Evolutionary conservation across 108 stramenopile species (phyloP).

Genomic region (Conticribra guillardii): DNA sequence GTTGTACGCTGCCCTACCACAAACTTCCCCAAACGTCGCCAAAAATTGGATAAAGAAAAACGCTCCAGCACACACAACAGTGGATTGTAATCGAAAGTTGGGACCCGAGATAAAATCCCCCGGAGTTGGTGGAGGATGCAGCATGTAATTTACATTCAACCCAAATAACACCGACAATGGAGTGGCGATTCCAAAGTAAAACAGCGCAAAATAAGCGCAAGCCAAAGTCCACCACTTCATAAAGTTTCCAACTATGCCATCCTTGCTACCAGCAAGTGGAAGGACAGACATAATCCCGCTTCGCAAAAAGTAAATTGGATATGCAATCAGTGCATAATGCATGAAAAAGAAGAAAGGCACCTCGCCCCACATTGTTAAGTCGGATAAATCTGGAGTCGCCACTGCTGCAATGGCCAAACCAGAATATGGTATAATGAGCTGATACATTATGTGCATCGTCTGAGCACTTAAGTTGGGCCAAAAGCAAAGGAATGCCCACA

Average conservation of each 20-base stretch:
- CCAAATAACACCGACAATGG: conserved; percentile 39
- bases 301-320: conserved; percentile 38
- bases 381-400: conserved; percentile 51
- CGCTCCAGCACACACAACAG: conserved; percentile 30
- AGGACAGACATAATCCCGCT: conserved; percentile 34
- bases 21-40: conserved; percentile 22
- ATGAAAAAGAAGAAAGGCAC: conserved; percentile 54
- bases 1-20: not conserved
- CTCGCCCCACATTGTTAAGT: conserved; percentile 53
- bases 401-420: conserved; percentile 50
- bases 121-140: conserved; percentile 49
- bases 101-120: conserved; percentile 45
- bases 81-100: conserved; percentile 45
- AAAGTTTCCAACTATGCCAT: conserved; percentile 31
- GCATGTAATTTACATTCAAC: conserved; percentile 55
- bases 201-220: conserved; percentile 47
- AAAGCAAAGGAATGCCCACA: conserved; percentile 42
- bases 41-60: conserved; percentile 47
- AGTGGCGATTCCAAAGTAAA: conserved; percentile 47
- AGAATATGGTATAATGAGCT: conserved; percentile 40
- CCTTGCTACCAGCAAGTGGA: conserved; percentile 22
- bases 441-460: conserved; percentile 45
- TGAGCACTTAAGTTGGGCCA: conserved; percentile 30
- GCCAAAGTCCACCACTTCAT: conserved; percentile 45
- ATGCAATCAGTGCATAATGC: conserved; percentile 45